A percentile compares a stretch with the other conserved stretches of the same genome.
Conservation (phyloP, 2,329 filamentous ascomycete species). For the Chlorencoelia australis region DNA sequence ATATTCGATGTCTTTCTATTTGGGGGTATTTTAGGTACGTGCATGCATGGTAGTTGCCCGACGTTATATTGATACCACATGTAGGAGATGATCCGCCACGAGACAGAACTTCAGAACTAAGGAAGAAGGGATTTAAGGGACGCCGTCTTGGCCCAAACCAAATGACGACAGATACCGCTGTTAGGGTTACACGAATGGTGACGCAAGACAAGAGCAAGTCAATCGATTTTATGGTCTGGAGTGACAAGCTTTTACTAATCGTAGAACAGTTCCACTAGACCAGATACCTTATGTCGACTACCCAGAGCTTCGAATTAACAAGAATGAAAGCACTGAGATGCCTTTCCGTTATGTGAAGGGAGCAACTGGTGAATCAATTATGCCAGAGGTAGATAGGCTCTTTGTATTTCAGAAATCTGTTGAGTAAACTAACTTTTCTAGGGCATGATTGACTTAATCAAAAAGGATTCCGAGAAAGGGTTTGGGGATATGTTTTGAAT, state of each 20-base stretch:
- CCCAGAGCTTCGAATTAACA: slow-evolving; percentile 80
- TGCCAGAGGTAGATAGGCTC: slow-evolving; percentile 64
- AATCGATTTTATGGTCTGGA: background rate
- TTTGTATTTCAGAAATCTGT: slow-evolving; percentile 17
- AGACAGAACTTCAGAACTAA: slow-evolving; percentile 90
- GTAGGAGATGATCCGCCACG: slow-evolving; percentile 85
- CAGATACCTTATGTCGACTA: slow-evolving; percentile 77
- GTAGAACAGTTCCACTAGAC: slow-evolving; percentile 55
- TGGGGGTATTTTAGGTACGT: slow-evolving; percentile 81
- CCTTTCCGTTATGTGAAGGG: slow-evolving; percentile 90
- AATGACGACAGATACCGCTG: slow-evolving; percentile 98
- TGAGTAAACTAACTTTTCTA: slow-evolving; percentile 4
- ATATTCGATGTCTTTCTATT: slow-evolving; percentile 88
- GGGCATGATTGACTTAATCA: slow-evolving; percentile 93
- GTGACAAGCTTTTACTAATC: slow-evolving; percentile 3
- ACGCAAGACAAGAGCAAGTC: slow-evolving; percentile 68
- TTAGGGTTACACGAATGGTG: slow-evolving; percentile 83
- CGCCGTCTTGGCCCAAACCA: slow-evolving; percentile 83
- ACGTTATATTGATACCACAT: too few relatives aligned
- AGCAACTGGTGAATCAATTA: slow-evolving; percentile 66
- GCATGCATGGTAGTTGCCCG: too few relatives aligned
- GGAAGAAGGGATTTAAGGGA: slow-evolving; percentile 85
- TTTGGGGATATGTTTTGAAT: slow-evolving; percentile 73
- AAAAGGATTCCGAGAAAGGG: slow-evolving; percentile 85
- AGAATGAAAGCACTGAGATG: slow-evolving; percentile 94